Conservation (phyloP, 495 filamentous ascomycete species). For the Tuber aestivum region DNA sequence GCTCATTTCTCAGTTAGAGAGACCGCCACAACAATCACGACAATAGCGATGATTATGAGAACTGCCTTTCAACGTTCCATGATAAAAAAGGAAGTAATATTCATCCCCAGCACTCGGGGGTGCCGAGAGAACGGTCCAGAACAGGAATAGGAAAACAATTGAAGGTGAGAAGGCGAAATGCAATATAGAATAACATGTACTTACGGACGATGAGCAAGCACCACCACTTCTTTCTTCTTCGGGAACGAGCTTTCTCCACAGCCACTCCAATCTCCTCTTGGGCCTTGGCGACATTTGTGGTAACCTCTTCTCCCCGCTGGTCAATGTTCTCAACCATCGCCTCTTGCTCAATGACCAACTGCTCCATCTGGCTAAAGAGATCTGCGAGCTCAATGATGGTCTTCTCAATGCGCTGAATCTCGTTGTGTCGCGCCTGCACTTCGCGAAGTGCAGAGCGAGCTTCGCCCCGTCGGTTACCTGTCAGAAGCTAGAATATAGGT, state of each 20-base stretch:
- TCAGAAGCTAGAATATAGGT: constrained; percentile 47
- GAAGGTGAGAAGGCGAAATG: neutral
- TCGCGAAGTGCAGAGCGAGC: constrained; percentile 68
- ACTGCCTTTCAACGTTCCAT: constrained; percentile 20
- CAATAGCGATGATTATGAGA: constrained; percentile 27
- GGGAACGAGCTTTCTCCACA: constrained; percentile 68
- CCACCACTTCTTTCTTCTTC: constrained; percentile 96
- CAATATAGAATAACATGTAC: constrained; percentile 44
- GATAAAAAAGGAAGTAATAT: neutral
- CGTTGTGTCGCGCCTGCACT: constrained; percentile 76
- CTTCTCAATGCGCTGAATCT: constrained; percentile 83
- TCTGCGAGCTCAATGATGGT: constrained; percentile 78
- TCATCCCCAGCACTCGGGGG: constrained; percentile 18
- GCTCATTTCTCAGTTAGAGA: constrained; percentile 25
- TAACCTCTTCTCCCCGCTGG: constrained; percentile 70
- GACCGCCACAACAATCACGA: constrained; percentile 24
- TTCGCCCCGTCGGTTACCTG: constrained; percentile 69
- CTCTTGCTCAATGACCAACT: constrained; percentile 77
- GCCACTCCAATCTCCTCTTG: constrained; percentile 73
- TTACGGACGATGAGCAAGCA: constrained; percentile 75
- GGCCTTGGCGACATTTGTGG: constrained; percentile 69
- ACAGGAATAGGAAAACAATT: constrained; percentile 16
- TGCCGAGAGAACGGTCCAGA: constrained; percentile 27
- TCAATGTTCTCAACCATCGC: constrained; percentile 69
- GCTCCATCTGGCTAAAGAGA: constrained; percentile 78